phyloP scores from a whole-genome alignment of 2,329 filamentous ascomycete genomes.

The Hymenoscyphus fructigenus region DNA sequence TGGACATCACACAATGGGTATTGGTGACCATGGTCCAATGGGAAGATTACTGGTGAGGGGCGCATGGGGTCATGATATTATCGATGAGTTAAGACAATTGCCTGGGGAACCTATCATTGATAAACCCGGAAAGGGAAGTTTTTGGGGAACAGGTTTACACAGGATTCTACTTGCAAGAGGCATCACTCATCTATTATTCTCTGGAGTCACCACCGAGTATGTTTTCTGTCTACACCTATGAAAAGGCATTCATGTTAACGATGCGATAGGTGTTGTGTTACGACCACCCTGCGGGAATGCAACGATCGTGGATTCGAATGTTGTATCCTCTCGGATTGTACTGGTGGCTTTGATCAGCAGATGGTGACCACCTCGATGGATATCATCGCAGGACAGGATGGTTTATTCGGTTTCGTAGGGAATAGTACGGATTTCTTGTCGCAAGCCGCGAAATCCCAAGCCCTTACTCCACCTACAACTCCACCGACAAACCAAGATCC shows the following conservation, averaged over 20 bases:
- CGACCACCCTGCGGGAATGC: slow-evolving; percentile 54
- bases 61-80: slow-evolving; percentile 56
- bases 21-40: slow-evolving; percentile 52
- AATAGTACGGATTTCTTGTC: slow-evolving; percentile 42
- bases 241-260: slow-evolving; percentile 11
- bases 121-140: slow-evolving; percentile 51
- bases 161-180: slow-evolving; percentile 52
- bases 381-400: slow-evolving; percentile 50
- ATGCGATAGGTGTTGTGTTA: slow-evolving; percentile 49
- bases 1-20: slow-evolving; percentile 45
- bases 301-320: slow-evolving; percentile 62
- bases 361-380: slow-evolving; percentile 49
- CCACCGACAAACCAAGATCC: slow-evolving; percentile 24
- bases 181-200: slow-evolving; percentile 57
- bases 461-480: slow-evolving; percentile 28
- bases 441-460: slow-evolving; percentile 25
- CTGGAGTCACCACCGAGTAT: slow-evolving; percentile 57
- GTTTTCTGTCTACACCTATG: slow-evolving; percentile 7
- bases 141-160: slow-evolving; percentile 56
- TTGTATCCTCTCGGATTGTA: slow-evolving; percentile 51
- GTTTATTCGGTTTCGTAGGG: slow-evolving; percentile 50
- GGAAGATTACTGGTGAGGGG: slow-evolving; percentile 59
- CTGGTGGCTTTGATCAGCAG: slow-evolving; percentile 48
- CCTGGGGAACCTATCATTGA: slow-evolving; percentile 37
- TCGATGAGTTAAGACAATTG: slow-evolving; percentile 42